These are phyloP conservation scores for Trichophyton verrucosum DNA, from an alignment of 2,329 filamentous ascomycete species.

Conservation along the genomic window DNA sequence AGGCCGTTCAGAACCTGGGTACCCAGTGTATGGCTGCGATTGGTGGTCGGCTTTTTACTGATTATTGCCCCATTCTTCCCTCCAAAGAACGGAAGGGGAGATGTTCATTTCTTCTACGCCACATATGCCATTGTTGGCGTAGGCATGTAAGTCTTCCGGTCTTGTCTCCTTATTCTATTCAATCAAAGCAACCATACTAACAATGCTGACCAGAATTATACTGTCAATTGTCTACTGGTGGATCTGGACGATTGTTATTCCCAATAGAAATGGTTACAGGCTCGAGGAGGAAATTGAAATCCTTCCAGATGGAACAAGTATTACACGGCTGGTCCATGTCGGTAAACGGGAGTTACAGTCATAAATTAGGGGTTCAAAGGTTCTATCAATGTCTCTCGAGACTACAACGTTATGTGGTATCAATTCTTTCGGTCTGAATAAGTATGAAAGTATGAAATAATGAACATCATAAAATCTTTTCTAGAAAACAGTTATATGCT, in stretches of 20 bases:
- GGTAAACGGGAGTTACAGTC: not conserved
- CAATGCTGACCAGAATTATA: conserved; percentile 24
- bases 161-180: not conserved
- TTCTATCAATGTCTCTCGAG: not conserved
- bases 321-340: conserved; percentile 37
- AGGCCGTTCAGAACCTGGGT: conserved; percentile 56
- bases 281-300: conserved; percentile 50
- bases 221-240: conserved; percentile 57
- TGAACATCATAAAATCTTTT: not conserved
- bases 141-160: conserved; percentile 22
- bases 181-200: conserved; percentile 12
- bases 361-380: not conserved
- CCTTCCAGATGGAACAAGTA: conserved; percentile 53
- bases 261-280: conserved; percentile 46
- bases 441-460: not conserved
- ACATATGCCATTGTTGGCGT: conserved; percentile 43
- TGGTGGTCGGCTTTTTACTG: conserved; percentile 21
- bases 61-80: conserved; percentile 20
- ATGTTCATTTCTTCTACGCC: conserved; percentile 39
- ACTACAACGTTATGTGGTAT: not conserved
- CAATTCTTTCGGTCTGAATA: not conserved
- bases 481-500: too few relatives aligned
- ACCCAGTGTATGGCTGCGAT: conserved; percentile 45
- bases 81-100: conserved; percentile 37
- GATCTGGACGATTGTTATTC: conserved; percentile 50